phyloP scores from a whole-genome alignment of 805 yeast species.

The Komagataella kurtzmanii region DNA sequence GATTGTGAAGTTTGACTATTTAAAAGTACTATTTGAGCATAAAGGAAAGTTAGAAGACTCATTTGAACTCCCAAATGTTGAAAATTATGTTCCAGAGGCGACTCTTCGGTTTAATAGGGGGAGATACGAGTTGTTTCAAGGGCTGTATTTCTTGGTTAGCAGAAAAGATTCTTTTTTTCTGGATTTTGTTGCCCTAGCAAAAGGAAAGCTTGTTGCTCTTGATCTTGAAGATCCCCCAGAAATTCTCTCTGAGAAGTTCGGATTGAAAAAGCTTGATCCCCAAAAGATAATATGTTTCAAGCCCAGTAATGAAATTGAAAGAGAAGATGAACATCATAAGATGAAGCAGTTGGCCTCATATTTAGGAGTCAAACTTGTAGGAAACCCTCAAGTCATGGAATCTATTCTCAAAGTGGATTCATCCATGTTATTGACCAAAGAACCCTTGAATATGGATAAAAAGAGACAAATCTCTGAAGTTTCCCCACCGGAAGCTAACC shows the following conservation, averaged over 20 bases:
- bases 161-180: not conserved
- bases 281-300: not conserved
- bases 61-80: not conserved
- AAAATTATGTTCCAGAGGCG: not conserved
- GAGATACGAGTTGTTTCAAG: not conserved
- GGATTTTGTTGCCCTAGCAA: not conserved
- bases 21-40: not conserved
- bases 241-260: not conserved
- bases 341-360: not conserved
- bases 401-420: constrained; percentile 1
- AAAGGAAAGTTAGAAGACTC: not conserved
- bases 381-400: not conserved
- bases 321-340: not conserved
- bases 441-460: not conserved
- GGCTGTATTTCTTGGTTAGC: not conserved
- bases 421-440: not conserved
- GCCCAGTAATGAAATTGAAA: not conserved
- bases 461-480: not conserved
- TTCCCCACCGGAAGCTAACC: not conserved
- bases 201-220: not conserved
- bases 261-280: constrained; percentile 1
- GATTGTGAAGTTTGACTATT: not conserved
- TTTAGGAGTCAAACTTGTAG: constrained; percentile 1
- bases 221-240: not conserved
- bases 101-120: not conserved